Conservation (phyloP, 306 rosid species). For the Glycyrrhiza uralensis region DNA sequence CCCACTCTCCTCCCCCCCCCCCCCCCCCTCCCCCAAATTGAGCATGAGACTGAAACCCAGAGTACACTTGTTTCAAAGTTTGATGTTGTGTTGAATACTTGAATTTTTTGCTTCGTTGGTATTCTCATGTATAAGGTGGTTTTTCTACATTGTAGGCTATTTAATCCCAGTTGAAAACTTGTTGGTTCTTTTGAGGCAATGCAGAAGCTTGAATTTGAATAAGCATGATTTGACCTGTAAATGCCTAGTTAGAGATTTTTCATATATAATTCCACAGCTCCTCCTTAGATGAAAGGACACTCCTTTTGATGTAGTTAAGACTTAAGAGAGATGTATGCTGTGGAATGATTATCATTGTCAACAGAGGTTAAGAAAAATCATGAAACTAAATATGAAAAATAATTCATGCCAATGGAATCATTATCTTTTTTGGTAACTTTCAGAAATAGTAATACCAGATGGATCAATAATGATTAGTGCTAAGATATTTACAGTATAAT, state of each 20-base stretch:
- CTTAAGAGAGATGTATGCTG: background rate
- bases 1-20: too few species aligned
- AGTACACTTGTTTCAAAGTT: background rate
- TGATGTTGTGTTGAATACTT: conserved; percentile 21
- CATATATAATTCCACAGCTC: background rate
- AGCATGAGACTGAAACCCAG: background rate
- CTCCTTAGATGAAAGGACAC: background rate
- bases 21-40: background rate
- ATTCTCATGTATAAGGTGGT: background rate
- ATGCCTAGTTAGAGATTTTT: background rate
- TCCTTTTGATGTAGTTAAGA: background rate
- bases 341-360: background rate
- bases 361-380: background rate
- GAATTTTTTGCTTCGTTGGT: conserved; percentile 14
- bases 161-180: background rate
- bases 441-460: background rate
- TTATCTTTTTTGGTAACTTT: background rate
- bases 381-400: background rate
- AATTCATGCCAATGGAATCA: background rate
- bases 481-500: background rate
- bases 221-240: background rate
- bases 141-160: background rate
- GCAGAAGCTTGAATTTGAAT: conserved; percentile 18
- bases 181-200: background rate
- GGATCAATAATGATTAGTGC: conserved; percentile 9